These are phyloP conservation scores for Micractinium conductrix DNA, from an alignment of 139 green algal genomes.

Conservation along the genomic window DNA sequence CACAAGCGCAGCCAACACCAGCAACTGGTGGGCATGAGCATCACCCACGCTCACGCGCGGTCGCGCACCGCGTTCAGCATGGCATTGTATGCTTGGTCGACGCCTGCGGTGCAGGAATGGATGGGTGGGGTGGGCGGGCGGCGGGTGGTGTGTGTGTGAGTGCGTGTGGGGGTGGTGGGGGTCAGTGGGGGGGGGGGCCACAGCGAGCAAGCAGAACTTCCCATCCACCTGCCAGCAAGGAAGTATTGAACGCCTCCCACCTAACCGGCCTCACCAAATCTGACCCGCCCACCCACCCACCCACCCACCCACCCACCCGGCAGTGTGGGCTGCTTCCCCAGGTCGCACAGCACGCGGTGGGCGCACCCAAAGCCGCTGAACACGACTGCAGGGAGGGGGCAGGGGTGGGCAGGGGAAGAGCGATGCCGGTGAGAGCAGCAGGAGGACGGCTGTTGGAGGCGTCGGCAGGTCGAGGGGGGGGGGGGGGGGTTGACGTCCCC, in stretches of 20 bases:
- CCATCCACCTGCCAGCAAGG: too few species aligned
- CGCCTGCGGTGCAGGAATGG: conserved; percentile 3
- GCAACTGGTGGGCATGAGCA: too few species aligned
- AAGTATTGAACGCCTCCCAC: too few species aligned
- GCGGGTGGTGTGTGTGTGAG: not conserved
- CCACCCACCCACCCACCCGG: too few species aligned
- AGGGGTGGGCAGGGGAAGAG: not conserved
- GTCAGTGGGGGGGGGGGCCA: too few species aligned
- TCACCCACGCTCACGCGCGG: conserved; percentile 20
- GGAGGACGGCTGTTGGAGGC: too few species aligned
- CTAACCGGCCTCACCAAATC: too few species aligned
- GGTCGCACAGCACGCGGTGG: conserved; percentile 87
- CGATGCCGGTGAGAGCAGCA: not conserved
- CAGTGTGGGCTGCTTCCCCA: conserved; percentile 74
- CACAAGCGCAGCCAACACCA: too few species aligned
- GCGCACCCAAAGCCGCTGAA: conserved; percentile 95
- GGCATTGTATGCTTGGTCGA: conserved; percentile 74
- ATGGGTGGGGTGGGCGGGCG: not conserved
- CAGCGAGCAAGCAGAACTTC: too few species aligned
- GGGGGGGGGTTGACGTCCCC: not conserved
- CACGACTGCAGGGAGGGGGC: conserved; percentile 74
- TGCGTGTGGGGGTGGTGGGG: too few species aligned
- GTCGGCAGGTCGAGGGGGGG: too few species aligned
- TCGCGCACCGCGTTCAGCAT: conserved; percentile 28
- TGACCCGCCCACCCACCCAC: too few species aligned